A percentile compares a stretch with the other conserved stretches of the same genome.
phyloP scores from a whole-genome alignment of 768 basidiomycete genomes.

The Collybiopsis confluens region DNA sequence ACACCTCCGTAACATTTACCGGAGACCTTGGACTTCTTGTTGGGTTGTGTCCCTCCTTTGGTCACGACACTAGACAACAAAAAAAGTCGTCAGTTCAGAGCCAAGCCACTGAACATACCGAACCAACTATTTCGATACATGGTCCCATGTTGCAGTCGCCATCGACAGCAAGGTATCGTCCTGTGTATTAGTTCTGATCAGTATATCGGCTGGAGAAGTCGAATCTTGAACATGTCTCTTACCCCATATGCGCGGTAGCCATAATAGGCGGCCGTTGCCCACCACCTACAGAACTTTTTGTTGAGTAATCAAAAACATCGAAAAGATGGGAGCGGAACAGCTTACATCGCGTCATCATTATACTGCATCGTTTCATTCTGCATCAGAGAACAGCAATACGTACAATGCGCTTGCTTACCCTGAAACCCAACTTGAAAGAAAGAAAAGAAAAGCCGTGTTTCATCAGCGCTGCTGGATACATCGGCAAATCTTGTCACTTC shows the following conservation, averaged over 20 bases:
- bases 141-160: slow-evolving; percentile 45
- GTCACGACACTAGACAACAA: slow-evolving; percentile 36
- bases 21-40: slow-evolving; percentile 37
- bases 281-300: slow-evolving; percentile 38
- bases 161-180: slow-evolving; percentile 37
- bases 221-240: background rate
- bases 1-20: slow-evolving; percentile 41
- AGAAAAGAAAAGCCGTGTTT: no score
- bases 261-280: slow-evolving; percentile 49
- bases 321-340: background rate
- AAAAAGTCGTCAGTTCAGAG: background rate
- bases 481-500: no score
- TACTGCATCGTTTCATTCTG: slow-evolving; percentile 24
- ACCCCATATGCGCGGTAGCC: slow-evolving; percentile 43
- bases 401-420: no score
- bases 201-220: background rate
- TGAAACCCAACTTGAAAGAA: no score
- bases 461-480: no score
- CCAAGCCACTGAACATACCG: background rate
- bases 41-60: slow-evolving; percentile 27
- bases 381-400: background rate
- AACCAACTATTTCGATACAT: slow-evolving; percentile 42
- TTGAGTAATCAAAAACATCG: no score
- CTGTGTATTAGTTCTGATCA: slow-evolving; percentile 25
- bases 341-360: slow-evolving; percentile 45